Evolutionary conservation across 306 rosid genomes (phyloP).

Genomic region (Arachis stenosperma): DNA sequence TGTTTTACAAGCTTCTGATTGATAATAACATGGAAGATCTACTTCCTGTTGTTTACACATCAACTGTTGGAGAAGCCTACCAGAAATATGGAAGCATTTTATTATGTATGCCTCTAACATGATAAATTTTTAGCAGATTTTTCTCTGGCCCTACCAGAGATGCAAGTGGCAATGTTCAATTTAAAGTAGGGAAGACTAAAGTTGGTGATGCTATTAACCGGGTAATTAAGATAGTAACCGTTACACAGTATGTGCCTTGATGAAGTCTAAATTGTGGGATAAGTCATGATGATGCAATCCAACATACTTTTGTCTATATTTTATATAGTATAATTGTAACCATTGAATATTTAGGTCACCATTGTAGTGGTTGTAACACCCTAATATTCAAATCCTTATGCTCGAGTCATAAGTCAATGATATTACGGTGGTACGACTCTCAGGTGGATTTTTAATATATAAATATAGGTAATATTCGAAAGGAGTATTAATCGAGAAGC

Average conservation of each 20-base stretch:
- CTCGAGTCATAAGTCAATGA: no score
- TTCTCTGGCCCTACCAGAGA: conserved; percentile 82
- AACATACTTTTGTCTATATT: neutral
- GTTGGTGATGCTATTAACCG: conserved; percentile 74
- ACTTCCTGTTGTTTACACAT: no score
- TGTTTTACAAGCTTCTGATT: no score
- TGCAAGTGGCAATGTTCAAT: conserved; percentile 51
- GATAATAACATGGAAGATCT: no score
- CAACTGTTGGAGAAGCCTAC: no score
- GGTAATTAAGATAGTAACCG: conserved; percentile 87
- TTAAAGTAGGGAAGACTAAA: conserved; percentile 70
- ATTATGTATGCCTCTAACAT: conserved; percentile 32
- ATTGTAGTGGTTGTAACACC: conserved; percentile 98
- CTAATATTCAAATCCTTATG: no score
- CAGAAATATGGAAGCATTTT: neutral
- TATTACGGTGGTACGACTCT: no score
- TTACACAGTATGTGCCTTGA: conserved; percentile 70
- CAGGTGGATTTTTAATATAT: no score
- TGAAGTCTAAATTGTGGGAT: neutral
- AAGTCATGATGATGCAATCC: conserved; percentile 27
- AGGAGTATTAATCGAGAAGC: no score
- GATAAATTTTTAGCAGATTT: conserved; percentile 58
- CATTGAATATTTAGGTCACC: conserved; percentile 69
- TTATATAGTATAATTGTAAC: conserved; percentile 30
- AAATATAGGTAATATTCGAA: no score